Evolutionary conservation across 2,329 filamentous ascomycete genomes (phyloP).

Genomic region (Metarhizium rileyi): DNA sequence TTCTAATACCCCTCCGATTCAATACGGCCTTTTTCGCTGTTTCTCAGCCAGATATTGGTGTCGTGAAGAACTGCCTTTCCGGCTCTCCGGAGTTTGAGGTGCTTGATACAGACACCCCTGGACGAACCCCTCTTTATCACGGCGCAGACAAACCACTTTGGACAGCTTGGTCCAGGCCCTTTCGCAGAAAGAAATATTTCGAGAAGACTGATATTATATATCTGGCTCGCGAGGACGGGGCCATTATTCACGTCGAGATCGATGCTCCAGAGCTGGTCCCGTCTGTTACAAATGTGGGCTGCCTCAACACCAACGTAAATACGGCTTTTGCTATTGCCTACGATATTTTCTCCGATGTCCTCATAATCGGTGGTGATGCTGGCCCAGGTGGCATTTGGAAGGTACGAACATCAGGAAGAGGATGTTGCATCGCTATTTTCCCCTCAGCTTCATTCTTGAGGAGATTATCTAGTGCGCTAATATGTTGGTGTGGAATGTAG

Average conservation of each 20-base stretch:
- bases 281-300: slow-evolving; percentile 49
- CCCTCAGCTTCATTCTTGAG: neutral
- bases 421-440: neutral
- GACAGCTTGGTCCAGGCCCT: slow-evolving; percentile 76
- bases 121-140: slow-evolving; percentile 35
- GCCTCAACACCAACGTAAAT: slow-evolving; percentile 63
- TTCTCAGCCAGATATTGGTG: slow-evolving; percentile 47
- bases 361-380: slow-evolving; percentile 69
- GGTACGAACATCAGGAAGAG: slow-evolving; percentile 27
- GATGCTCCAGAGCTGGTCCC: slow-evolving; percentile 45
- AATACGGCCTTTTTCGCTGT: slow-evolving; percentile 62
- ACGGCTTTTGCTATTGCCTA: slow-evolving; percentile 72
- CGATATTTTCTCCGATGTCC: slow-evolving; percentile 60
- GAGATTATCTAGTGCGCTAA: neutral
- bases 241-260: slow-evolving; percentile 64
- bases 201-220: slow-evolving; percentile 69
- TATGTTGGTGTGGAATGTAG: slow-evolving; percentile 19
- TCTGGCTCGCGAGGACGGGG: slow-evolving; percentile 78
- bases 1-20: slow-evolving; percentile 63
- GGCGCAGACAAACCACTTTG: slow-evolving; percentile 51
- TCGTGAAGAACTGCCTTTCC: slow-evolving; percentile 45
- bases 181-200: slow-evolving; percentile 53
- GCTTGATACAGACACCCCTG: slow-evolving; percentile 31
- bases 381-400: slow-evolving; percentile 70
- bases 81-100: slow-evolving; percentile 38